Evolutionary conservation across 345 rosid genomes (phyloP).

Genomic region (Combretum micranthum): DNA sequence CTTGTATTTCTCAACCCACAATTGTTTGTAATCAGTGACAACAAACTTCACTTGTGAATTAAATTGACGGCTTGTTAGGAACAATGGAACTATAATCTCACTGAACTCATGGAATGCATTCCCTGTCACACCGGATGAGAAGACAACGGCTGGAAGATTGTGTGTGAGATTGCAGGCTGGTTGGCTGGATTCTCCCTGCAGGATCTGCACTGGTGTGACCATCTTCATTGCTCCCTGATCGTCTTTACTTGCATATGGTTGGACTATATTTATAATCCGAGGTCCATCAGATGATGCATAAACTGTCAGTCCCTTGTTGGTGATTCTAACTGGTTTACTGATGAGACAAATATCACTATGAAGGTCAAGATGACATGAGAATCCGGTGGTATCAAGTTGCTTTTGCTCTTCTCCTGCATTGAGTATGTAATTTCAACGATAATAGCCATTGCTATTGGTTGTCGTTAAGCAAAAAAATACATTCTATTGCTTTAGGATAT

Average conservation of each 20-base stretch:
- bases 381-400: conserved; percentile 16
- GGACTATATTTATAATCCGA: neutral
- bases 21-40: conserved; percentile 20
- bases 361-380: conserved; percentile 20
- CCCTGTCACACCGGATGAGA: conserved; percentile 27
- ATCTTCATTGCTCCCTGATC: conserved; percentile 12
- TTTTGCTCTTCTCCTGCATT: conserved; percentile 22
- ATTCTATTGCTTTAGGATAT: too few relatives aligned
- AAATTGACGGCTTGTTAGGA: conserved; percentile 32
- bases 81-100: conserved; percentile 39
- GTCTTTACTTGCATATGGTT: conserved; percentile 24
- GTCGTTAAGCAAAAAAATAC: too few relatives aligned
- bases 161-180: conserved; percentile 21
- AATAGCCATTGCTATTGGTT: too few relatives aligned
- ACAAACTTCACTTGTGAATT: conserved; percentile 21
- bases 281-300: conserved; percentile 14
- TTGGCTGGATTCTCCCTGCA: conserved; percentile 6
- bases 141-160: conserved; percentile 24
- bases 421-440: too few relatives aligned
- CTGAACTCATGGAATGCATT: conserved; percentile 36
- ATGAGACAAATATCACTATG: conserved; percentile 21
- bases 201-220: conserved; percentile 19
- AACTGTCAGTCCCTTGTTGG: conserved; percentile 12
- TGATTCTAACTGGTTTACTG: conserved; percentile 19
- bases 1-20: conserved; percentile 32